Conservation (phyloP, 169 alveolate genomes). For the Fabrea salina region DNA sequence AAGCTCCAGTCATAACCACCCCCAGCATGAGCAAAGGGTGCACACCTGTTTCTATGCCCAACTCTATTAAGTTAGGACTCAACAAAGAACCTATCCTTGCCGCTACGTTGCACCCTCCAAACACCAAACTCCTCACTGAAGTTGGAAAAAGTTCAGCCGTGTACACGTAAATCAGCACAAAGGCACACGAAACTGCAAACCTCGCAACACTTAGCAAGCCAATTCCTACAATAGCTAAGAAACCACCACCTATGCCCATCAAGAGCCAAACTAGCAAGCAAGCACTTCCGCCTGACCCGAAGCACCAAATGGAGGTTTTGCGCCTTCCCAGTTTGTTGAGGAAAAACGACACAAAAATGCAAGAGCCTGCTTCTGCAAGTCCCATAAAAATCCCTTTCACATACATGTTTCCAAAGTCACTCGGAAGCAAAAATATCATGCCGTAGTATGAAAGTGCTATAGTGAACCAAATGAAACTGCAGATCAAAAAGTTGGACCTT, state of each 20-base stretch:
- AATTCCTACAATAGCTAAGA: neutral
- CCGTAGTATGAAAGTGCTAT: neutral
- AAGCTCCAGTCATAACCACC: neutral
- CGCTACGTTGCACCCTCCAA: neutral
- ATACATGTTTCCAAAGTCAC: neutral
- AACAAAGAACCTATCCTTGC: neutral
- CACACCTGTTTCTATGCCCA: neutral
- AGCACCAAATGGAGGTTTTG: neutral
- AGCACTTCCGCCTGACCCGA: neutral
- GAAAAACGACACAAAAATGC: neutral
- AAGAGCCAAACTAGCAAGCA: neutral
- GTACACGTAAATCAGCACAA: neutral
- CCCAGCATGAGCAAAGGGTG: neutral
- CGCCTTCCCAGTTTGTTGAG: neutral
- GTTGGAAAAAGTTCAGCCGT: slow-evolving; percentile 22
- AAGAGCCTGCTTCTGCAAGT: neutral
- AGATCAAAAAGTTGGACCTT: neutral
- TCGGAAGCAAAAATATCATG: neutral
- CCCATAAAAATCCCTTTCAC: neutral
- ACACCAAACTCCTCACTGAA: slow-evolving; percentile 1
- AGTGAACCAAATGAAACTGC: neutral
- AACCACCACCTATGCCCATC: neutral
- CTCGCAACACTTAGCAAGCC: neutral
- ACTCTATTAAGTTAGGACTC: neutral
- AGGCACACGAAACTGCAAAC: neutral